Percentiles rank a stretch among this genome's conserved stretches.
phyloP scores from a whole-genome alignment of 2,329 filamentous ascomycete genomes.

The Stagonosporopsis vannaccii region DNA sequence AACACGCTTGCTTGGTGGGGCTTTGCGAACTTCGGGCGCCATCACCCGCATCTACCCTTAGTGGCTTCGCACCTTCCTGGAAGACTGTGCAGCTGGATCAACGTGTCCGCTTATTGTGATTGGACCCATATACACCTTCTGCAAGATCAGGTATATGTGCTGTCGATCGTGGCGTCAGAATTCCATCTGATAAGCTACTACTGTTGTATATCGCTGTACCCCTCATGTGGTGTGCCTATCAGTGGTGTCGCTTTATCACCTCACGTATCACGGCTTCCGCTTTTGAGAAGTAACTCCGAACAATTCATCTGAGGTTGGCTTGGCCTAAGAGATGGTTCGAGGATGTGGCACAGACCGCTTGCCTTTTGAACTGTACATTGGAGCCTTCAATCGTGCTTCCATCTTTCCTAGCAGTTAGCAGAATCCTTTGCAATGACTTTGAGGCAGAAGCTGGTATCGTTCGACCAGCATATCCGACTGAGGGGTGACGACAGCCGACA shows the following conservation, averaged over 20 bases:
- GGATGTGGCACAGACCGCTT: background rate
- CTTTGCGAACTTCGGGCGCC: constrained; percentile 4
- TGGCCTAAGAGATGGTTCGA: background rate
- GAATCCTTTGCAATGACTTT: constrained; percentile 2
- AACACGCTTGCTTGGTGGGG: constrained; percentile 5
- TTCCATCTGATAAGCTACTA: background rate
- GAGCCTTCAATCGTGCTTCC: background rate
- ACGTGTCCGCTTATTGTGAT: background rate
- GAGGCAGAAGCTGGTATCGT: constrained; percentile 22
- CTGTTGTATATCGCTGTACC: background rate
- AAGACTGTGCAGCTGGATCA: background rate
- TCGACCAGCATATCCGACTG: constrained; percentile 47
- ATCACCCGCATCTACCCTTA: background rate
- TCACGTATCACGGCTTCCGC: constrained; percentile 11
- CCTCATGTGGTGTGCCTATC: constrained; percentile 6
- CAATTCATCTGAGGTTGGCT: background rate
- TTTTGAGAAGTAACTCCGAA: constrained; percentile 2
- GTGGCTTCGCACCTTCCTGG: background rate
- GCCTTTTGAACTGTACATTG: background rate
- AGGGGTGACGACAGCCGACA: constrained; percentile 52
- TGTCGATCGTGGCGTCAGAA: constrained; percentile 5
- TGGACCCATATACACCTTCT: background rate
- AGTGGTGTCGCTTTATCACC: constrained; percentile 1
- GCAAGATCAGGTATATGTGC: background rate
- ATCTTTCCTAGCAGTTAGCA: background rate